These are phyloP conservation scores for Tulasnella sp. DNA, from an alignment of 768 basidiomycete genomes.

Conservation along the genomic window DNA sequence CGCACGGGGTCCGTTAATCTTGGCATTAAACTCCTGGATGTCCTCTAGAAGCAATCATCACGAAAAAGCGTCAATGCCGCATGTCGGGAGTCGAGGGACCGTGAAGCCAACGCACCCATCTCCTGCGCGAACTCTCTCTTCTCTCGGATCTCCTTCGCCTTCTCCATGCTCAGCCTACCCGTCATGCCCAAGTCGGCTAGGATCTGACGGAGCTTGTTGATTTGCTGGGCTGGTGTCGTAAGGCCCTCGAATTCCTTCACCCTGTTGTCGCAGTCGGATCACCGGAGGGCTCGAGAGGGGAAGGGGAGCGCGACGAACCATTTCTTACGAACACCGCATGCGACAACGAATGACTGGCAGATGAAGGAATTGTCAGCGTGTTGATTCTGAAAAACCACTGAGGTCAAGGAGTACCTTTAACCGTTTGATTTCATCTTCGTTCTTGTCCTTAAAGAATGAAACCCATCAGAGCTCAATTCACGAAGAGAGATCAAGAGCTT, in stretches of 20 bases:
- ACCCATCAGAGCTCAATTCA: neutral
- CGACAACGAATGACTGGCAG: constrained; percentile 50
- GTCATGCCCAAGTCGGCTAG: constrained; percentile 69
- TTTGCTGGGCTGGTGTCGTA: constrained; percentile 48
- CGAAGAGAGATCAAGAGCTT: neutral
- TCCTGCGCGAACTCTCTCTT: constrained; percentile 69
- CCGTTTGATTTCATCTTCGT: constrained; percentile 63
- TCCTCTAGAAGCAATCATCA: constrained; percentile 45
- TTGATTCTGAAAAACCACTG: too few relatives aligned
- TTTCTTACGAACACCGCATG: constrained; percentile 65
- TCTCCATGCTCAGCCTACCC: constrained; percentile 63
- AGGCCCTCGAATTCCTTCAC: constrained; percentile 51
- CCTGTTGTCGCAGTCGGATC: constrained; percentile 11
- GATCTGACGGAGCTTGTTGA: constrained; percentile 50
- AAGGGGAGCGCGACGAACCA: constrained; percentile 36
- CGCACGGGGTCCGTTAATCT: constrained; percentile 9
- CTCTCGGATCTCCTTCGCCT: constrained; percentile 64
- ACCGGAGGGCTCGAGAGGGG: neutral
- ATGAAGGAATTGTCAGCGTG: too few relatives aligned
- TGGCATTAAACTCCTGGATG: constrained; percentile 52
- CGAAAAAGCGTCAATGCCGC: too few relatives aligned
- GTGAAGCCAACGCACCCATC: constrained; percentile 47
- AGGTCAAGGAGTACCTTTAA: constrained; percentile 43
- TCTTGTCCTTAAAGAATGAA: constrained; percentile 29
- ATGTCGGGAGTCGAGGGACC: too few relatives aligned